Percentiles rank a stretch among this genome's conserved stretches.
Evolutionary conservation across 1,139 yeast species (phyloP).

Genomic region (Saccharomycopsis crataegensis): DNA sequence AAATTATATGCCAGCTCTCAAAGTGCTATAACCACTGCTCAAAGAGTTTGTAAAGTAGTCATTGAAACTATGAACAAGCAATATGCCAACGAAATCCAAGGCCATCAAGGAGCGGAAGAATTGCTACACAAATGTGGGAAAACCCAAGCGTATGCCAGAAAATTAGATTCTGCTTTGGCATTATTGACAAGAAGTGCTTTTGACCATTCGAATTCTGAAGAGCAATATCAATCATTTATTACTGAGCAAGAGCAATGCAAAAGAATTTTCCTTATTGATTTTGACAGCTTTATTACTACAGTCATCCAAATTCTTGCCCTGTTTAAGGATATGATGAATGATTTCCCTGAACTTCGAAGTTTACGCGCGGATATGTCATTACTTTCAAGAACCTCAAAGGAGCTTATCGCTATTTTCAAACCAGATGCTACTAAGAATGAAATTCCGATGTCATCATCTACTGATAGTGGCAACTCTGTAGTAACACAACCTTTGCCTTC

Average conservation of each 20-base stretch:
- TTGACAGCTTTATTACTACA: slow-evolving; percentile 15
- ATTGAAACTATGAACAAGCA: slow-evolving; percentile 9
- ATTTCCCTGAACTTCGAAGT: slow-evolving; percentile 13
- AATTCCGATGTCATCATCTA: no score
- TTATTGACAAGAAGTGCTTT: slow-evolving; percentile 8
- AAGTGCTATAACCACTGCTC: slow-evolving; percentile 16
- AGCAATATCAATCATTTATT: slow-evolving; percentile 6
- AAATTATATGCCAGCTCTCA: slow-evolving; percentile 14
- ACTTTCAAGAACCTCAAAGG: slow-evolving; percentile 16
- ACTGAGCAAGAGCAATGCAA: slow-evolving; percentile 18
- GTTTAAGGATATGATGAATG: slow-evolving; percentile 14
- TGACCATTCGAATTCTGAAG: slow-evolving; percentile 8
- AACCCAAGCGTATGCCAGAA: slow-evolving; percentile 10
- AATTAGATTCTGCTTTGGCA: slow-evolving; percentile 12
- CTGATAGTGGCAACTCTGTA: no score
- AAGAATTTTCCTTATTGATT: slow-evolving; percentile 11
- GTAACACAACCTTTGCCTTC: neutral
- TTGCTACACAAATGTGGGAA: slow-evolving; percentile 8
- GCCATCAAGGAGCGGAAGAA: slow-evolving; percentile 8
- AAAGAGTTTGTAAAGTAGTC: slow-evolving; percentile 9
- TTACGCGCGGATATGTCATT: slow-evolving; percentile 15
- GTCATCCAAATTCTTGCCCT: slow-evolving; percentile 12
- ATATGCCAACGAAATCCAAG: slow-evolving; percentile 1
- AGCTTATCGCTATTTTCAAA: slow-evolving; percentile 12
- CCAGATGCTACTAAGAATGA: slow-evolving; percentile 3